phyloP scores from a whole-genome alignment of 2,329 filamentous ascomycete species.

The Pseudogymnoascus sp. region DNA sequence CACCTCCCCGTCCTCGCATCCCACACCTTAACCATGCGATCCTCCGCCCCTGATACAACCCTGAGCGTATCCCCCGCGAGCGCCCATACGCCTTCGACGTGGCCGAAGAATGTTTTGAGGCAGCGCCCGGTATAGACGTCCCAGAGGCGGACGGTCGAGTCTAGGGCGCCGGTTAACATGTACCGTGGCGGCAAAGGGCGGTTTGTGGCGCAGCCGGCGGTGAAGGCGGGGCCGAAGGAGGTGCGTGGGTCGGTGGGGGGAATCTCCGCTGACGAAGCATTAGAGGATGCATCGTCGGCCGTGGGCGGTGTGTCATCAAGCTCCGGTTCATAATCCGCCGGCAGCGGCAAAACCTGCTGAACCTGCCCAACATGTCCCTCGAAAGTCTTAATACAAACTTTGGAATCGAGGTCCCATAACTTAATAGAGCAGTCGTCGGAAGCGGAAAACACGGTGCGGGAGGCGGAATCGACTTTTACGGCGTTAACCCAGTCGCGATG shows the following conservation, averaged over 20 bases:
- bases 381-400: slow-evolving; percentile 66
- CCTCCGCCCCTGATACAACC: slow-evolving; percentile 82
- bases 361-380: slow-evolving; percentile 91
- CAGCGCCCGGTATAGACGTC: slow-evolving; percentile 74
- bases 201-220: slow-evolving; percentile 50
- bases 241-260: slow-evolving; percentile 14
- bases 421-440: slow-evolving; percentile 89
- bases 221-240: slow-evolving; percentile 36
- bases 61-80: slow-evolving; percentile 81
- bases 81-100: slow-evolving; percentile 93
- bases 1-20: slow-evolving; percentile 85
- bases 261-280: slow-evolving; percentile 12
- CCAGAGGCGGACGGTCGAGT: slow-evolving; percentile 89
- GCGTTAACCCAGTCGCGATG: slow-evolving; percentile 95
- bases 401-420: slow-evolving; percentile 86
- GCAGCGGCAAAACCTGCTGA: slow-evolving; percentile 79
- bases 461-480: slow-evolving; percentile 75
- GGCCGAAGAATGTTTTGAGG: slow-evolving; percentile 88
- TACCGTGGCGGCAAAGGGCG: slow-evolving; percentile 76
- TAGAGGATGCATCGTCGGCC: slow-evolving; percentile 42
- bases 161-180: slow-evolving; percentile 86
- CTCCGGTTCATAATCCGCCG: slow-evolving; percentile 82
- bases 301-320: slow-evolving; percentile 38
- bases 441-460: slow-evolving; percentile 80
- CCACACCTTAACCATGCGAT: slow-evolving; percentile 94